These are phyloP conservation scores for Alternaria ventricosa DNA, from an alignment of 2,329 filamentous ascomycete genomes.

Conservation along the genomic window DNA sequence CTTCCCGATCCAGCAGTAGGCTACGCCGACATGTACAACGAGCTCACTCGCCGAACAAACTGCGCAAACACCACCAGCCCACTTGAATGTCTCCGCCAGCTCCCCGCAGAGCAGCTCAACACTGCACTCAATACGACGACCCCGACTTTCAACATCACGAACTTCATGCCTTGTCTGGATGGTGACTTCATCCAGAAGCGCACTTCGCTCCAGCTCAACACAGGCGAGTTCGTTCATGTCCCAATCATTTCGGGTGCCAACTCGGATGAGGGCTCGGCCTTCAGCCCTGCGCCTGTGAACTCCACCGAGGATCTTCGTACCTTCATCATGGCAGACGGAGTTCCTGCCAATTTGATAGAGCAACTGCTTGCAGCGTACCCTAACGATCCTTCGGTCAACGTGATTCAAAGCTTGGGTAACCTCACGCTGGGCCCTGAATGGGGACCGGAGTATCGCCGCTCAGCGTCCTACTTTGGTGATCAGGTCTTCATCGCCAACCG, in stretches of 20 bases:
- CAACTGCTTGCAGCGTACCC: slow-evolving; percentile 40
- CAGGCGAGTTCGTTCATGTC: slow-evolving; percentile 68
- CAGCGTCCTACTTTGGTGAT: slow-evolving; percentile 61
- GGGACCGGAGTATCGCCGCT: slow-evolving; percentile 60
- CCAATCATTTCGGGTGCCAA: slow-evolving; percentile 70
- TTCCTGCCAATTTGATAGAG: slow-evolving; percentile 30
- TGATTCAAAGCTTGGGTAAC: slow-evolving; percentile 31
- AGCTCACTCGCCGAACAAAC: slow-evolving; percentile 25
- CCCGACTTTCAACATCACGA: slow-evolving; percentile 29
- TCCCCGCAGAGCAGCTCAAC: slow-evolving; percentile 67
- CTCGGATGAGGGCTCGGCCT: slow-evolving; percentile 68
- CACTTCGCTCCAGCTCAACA: slow-evolving; percentile 60
- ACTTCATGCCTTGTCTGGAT: slow-evolving; percentile 58
- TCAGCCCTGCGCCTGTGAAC: slow-evolving; percentile 62
- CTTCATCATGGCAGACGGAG: slow-evolving; percentile 43
- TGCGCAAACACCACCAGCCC: slow-evolving; percentile 35
- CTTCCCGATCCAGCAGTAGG: slow-evolving; percentile 23
- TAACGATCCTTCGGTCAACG: slow-evolving; percentile 34
- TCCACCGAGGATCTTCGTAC: slow-evolving; percentile 61
- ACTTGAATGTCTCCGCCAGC: slow-evolving; percentile 60
- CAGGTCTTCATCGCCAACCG: slow-evolving; percentile 62
- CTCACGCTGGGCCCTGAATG: slow-evolving; percentile 22
- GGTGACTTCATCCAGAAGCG: slow-evolving; percentile 63
- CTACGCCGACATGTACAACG: slow-evolving; percentile 26
- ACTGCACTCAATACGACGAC: slow-evolving; percentile 56